Percentiles rank a stretch among this genome's conserved stretches.
Conservation (phyloP, 2,329 filamentous ascomycete species). For the Leptosphaerulina australis region DNA sequence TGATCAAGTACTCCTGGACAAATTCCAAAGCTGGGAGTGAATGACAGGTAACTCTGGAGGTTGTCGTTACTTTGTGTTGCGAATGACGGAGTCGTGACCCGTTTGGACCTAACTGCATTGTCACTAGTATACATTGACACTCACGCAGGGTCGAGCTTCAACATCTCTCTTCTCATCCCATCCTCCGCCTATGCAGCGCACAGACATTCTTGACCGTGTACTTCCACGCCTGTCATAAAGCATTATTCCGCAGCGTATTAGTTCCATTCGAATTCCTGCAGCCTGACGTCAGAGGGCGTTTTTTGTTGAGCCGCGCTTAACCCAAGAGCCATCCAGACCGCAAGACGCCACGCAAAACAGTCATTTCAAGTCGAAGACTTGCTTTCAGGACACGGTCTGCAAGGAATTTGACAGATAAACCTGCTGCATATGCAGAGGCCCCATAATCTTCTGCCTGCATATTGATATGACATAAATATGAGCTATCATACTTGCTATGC, state of each 20-base stretch:
- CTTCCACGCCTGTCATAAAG: background rate
- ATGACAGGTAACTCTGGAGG: background rate
- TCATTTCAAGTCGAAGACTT: background rate
- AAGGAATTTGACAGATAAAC: constrained; percentile 11
- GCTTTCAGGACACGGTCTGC: constrained; percentile 12
- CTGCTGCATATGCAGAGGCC: constrained; percentile 9
- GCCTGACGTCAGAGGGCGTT: constrained; percentile 35
- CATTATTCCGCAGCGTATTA: background rate
- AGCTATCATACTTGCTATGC: constrained; percentile 1
- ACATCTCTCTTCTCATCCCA: background rate
- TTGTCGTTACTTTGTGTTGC: background rate
- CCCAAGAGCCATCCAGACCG: constrained; percentile 15
- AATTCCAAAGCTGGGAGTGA: background rate
- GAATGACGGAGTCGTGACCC: background rate
- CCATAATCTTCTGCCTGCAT: background rate
- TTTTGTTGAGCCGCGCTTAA: constrained; percentile 31
- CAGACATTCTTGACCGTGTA: background rate
- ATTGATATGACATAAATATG: constrained; percentile 2
- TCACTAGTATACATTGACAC: background rate
- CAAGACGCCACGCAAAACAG: background rate
- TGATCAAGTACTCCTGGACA: too few species aligned
- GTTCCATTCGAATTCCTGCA: background rate
- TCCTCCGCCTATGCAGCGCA: background rate
- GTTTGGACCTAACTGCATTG: background rate
- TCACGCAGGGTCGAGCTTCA: background rate